These are phyloP conservation scores for Marasmius sp. DNA, from an alignment of 1,284 basidiomycete species.

Conservation along the genomic window DNA sequence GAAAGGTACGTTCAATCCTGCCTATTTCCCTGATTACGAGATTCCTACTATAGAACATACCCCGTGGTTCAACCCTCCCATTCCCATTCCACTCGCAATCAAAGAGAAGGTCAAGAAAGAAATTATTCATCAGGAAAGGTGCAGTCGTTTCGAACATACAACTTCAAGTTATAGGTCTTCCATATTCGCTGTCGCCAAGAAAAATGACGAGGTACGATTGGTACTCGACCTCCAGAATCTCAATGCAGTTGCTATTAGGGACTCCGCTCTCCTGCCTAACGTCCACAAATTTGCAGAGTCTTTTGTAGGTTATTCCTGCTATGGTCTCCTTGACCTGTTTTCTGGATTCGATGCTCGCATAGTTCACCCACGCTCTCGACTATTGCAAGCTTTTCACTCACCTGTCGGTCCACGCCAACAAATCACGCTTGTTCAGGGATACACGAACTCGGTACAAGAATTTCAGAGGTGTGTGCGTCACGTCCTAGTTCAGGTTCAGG, in stretches of 20 bases:
- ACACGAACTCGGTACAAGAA: constrained; percentile 20
- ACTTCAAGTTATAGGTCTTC: constrained; percentile 28
- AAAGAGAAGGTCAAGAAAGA: constrained; percentile 20
- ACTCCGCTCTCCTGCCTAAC: constrained; percentile 26
- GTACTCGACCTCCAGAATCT: constrained; percentile 32
- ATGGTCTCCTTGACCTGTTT: constrained; percentile 26
- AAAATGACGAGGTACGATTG: constrained; percentile 24
- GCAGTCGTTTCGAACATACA: constrained; percentile 30
- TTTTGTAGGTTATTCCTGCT: too few relatives aligned
- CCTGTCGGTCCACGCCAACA: constrained; percentile 7
- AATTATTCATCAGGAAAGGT: constrained; percentile 20
- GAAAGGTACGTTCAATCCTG: constrained; percentile 25
- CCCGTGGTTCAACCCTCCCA: constrained; percentile 29
- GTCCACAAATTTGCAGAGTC: too few relatives aligned
- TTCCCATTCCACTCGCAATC: constrained; percentile 25
- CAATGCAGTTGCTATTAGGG: constrained; percentile 30
- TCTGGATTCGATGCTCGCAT: constrained; percentile 3
- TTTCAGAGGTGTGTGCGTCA: constrained; percentile 25
- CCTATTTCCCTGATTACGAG: constrained; percentile 30
- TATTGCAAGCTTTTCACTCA: constrained; percentile 6
- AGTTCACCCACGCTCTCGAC: background rate
- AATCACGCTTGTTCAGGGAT: constrained; percentile 2
- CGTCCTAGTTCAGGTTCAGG: constrained; percentile 16
- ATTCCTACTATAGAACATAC: constrained; percentile 16
- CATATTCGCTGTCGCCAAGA: constrained; percentile 33